Conservation (phyloP, 352 stramenopile species). For the Peronospora destructor region DNA sequence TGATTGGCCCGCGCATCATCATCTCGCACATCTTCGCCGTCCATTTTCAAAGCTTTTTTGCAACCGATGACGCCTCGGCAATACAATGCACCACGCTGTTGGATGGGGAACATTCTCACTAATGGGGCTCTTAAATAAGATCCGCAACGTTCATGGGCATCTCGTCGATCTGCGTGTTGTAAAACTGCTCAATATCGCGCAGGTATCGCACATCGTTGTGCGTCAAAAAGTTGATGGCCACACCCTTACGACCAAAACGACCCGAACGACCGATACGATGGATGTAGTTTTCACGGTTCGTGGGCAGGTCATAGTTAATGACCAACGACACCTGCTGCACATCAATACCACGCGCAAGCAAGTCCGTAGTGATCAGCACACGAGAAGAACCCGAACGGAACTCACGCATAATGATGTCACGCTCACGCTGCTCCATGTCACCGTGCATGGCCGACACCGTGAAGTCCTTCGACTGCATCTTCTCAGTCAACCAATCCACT, state of each 20-base stretch:
- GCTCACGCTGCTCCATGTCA: constrained; percentile 99
- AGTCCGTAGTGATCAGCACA: constrained; percentile 99
- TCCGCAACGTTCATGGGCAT: constrained; percentile 99
- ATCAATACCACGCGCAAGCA: constrained; percentile 99
- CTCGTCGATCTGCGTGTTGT: constrained; percentile 99
- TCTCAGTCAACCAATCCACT: constrained; percentile 99
- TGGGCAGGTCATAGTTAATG: constrained; percentile 99
- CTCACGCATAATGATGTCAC: constrained; percentile 99
- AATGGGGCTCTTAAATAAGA: constrained; percentile 91
- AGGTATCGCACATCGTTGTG: constrained; percentile 98
- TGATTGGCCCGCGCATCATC: constrained; percentile 22
- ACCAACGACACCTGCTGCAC: constrained; percentile 97
- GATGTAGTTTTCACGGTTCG: constrained; percentile 99
- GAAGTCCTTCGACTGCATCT: constrained; percentile 99
- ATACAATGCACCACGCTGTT: constrained; percentile 7
- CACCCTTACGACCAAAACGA: constrained; percentile 99
- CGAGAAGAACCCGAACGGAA: constrained; percentile 98
- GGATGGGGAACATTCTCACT: constrained; percentile 22
- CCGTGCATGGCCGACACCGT: constrained; percentile 99
- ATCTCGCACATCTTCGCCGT: constrained; percentile 31
- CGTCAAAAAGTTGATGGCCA: constrained; percentile 99
- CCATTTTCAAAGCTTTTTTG: constrained; percentile 11
- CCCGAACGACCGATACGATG: constrained; percentile 99
- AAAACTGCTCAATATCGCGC: constrained; percentile 99
- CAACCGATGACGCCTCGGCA: constrained; percentile 4